Conservation (phyloP, 129 eudicot genomes). For the Daucus carota region DH1_v3.0 NC_030382.2:44543501-44544000, state of each 20-base stretch:
- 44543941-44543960: slow-evolving; percentile 74
- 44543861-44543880: neutral
- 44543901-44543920: neutral
- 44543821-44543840: slow-evolving; percentile 58
- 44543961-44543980: slow-evolving; percentile 86
- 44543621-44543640: slow-evolving; percentile 81
- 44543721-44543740: neutral
- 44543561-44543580: slow-evolving; percentile 96
- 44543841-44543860: slow-evolving; percentile 40
- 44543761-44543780: slow-evolving; percentile 91
- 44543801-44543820: slow-evolving; percentile 68
- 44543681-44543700: neutral
- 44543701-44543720: neutral
- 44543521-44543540: neutral
- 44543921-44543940: slow-evolving; percentile 43
- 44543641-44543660: slow-evolving; percentile 18
- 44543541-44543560: neutral
- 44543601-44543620: slow-evolving; percentile 61
- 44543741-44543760: slow-evolving; percentile 96
- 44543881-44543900: neutral
- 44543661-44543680: neutral
- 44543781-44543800: slow-evolving; percentile 88
- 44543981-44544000: slow-evolving; percentile 57
- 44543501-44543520: neutral
- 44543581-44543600: slow-evolving; percentile 65